Percentiles rank a stretch among this genome's conserved stretches.
phyloP scores from a whole-genome alignment of 2,329 filamentous ascomycete species.

The Penicillium olsonii region DNA sequence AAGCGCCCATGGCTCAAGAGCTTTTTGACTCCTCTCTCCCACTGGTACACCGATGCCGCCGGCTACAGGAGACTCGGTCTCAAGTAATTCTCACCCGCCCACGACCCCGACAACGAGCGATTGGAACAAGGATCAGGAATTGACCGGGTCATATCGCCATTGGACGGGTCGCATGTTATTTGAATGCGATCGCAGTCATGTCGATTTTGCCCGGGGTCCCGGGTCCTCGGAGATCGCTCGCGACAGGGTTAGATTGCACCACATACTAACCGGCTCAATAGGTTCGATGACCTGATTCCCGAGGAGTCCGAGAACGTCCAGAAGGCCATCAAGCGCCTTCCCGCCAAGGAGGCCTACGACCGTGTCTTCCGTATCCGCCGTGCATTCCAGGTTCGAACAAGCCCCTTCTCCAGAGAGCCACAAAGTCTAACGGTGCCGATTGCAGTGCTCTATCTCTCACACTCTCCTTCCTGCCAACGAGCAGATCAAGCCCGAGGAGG shows the following conservation, averaged over 20 bases:
- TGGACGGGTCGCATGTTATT: background rate
- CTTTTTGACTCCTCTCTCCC: constrained; percentile 76
- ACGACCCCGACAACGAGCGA: constrained; percentile 15
- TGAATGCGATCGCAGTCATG: constrained; percentile 5
- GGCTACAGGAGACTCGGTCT: constrained; percentile 93
- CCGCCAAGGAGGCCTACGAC: constrained; percentile 89
- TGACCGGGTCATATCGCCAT: background rate
- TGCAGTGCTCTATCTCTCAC: constrained; percentile 66
- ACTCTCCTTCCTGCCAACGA: constrained; percentile 64
- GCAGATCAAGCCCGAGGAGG: constrained; percentile 68
- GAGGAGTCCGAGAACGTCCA: constrained; percentile 89
- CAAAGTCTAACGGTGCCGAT: constrained; percentile 22
- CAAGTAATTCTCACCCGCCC: constrained; percentile 60
- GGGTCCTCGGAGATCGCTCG: constrained; percentile 16
- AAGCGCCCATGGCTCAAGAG: constrained; percentile 84
- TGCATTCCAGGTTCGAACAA: constrained; percentile 73
- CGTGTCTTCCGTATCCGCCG: constrained; percentile 96
- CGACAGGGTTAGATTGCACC: constrained; percentile 2
- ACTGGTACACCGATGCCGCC: constrained; percentile 85
- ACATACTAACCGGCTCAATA: constrained; percentile 44
- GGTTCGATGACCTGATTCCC: constrained; percentile 90
- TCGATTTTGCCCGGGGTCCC: constrained; percentile 15
- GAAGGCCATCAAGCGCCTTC: constrained; percentile 85
- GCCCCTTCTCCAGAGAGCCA: constrained; percentile 9
- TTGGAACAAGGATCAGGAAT: constrained; percentile 6